A percentile compares a stretch with the other conserved stretches of the same genome.
Evolutionary conservation across 176 grass and related monocot genomes (phyloP).

Genomic region (Sorghum bicolor): Sorghum_bicolor_NCBIv3 NC_012876.2:56954001-56954500

Average conservation of each 20-base stretch:
- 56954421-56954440: neutral
- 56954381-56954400: neutral
- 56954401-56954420: neutral
- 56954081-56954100: too few species aligned
- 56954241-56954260: neutral
- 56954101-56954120: too few species aligned
- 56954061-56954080: too few species aligned
- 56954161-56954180: neutral
- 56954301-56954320: neutral
- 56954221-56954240: neutral
- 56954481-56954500: neutral
- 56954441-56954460: neutral
- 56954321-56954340: neutral
- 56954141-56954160: neutral
- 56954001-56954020: too few species aligned
- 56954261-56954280: neutral
- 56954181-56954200: neutral
- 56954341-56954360: neutral
- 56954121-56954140: neutral
- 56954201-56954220: neutral
- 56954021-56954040: too few species aligned
- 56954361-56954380: neutral
- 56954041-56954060: too few species aligned
- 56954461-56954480: neutral
- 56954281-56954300: neutral